Base-by-base conservation (phyloP, 2,329 filamentous ascomycete genomes). In the Fusarium proliferatum region DNA sequence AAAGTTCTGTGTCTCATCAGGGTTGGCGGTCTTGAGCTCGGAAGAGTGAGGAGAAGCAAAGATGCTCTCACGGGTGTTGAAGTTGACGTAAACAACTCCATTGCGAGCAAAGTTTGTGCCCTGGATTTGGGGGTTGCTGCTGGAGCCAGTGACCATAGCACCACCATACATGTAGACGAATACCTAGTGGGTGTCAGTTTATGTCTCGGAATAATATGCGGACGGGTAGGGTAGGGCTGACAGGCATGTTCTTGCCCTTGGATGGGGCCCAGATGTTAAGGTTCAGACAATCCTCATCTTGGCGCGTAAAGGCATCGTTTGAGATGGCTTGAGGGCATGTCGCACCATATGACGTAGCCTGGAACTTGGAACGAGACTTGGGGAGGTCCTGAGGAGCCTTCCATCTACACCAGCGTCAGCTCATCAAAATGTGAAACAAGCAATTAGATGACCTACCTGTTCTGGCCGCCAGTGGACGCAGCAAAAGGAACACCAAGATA, bases 21-120 rank as follows among this genome's bases (percentile, higher is more conserved):
- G 70, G 9, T 63, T 28, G 6, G 46, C 51, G 5, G 39, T 17
- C 41, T 73, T 61, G 28, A 85, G 74, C 75, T 84, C 80, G 7
- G 82, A 78, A 21, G 84, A 85, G 61, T 84, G 79, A 9, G 84
- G 81, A 9, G 84, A 86, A 12, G 84, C 84, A 55, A 84, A 86
- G 43, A 85, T 82, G 61, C 83, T 84, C 80, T 82, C 80, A 11
- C 81, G 80, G 3, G 81, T 82, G 75, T 82, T 84, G 69, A 84
- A 84, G 72, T 82, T 82, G 62, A 83, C 80, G 49, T 81, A 82
- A 53, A 82, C 59, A 28, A 82, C 78, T 23, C 78, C 81, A n/a
- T 82, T 82, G 39, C 78, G 76, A 23, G 81, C 81, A 69, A 82
- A 82, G 72, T 82, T 82, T 41, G 74, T 77, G 30, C 77, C 82